phyloP scores from a whole-genome alignment of 768 basidiomycete species.

The Pleurotus tuoliensis region DNA sequence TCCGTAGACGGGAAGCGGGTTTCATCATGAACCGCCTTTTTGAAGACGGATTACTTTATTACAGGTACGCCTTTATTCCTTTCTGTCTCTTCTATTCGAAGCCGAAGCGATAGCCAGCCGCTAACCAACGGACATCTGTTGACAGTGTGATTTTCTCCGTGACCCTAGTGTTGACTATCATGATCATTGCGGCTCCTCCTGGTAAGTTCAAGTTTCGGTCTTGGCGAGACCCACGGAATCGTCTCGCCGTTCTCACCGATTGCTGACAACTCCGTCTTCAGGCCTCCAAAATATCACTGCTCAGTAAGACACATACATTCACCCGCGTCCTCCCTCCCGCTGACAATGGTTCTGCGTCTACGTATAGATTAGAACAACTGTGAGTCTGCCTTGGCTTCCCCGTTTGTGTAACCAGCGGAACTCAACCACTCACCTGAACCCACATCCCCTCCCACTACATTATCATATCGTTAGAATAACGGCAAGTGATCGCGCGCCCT shows the following conservation, averaged over 20 bases:
- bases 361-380: constrained; percentile 34
- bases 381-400: constrained; percentile 19
- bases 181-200: constrained; percentile 41
- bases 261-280: background rate
- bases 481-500: constrained; percentile 10
- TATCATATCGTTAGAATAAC: constrained; percentile 13
- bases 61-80: constrained; percentile 25
- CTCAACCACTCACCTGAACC: too few species aligned
- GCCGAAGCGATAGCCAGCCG: too few species aligned
- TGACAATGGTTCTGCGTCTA: background rate
- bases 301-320: constrained; percentile 30
- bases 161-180: constrained; percentile 39
- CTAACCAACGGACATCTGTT: background rate
- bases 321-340: constrained; percentile 10
- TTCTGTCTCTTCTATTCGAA: background rate
- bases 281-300: constrained; percentile 44
- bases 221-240: too few species aligned
- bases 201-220: background rate
- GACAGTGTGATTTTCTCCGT: constrained; percentile 41
- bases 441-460: too few species aligned
- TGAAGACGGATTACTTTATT: constrained; percentile 45
- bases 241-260: background rate
- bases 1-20: constrained; percentile 24
- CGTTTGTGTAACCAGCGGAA: background rate
- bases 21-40: constrained; percentile 39